A percentile compares a stretch with the other conserved stretches of the same genome.
Evolutionary conservation across 805 yeast genomes (phyloP).

Genomic region (Teunomyces kruisii): DNA sequence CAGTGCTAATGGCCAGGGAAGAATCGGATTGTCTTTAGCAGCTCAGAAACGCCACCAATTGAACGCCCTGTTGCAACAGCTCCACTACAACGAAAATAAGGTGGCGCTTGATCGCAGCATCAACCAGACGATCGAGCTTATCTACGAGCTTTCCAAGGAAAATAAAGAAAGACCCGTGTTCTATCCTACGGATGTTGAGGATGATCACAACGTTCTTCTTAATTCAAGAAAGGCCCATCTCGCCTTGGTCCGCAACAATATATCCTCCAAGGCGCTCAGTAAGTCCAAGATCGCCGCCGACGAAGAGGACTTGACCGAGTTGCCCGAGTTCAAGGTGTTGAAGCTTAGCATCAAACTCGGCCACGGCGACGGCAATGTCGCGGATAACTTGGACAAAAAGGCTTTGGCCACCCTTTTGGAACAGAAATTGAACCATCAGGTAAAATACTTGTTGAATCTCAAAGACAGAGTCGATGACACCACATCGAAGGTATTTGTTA

Average conservation of each 20-base stretch:
- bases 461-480: conserved; percentile 87
- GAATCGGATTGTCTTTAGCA: neutral
- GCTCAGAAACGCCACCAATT: conserved; percentile 12
- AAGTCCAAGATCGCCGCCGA: conserved; percentile 16
- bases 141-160: conserved; percentile 53
- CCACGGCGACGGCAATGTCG: conserved; percentile 40
- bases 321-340: conserved; percentile 56
- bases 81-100: conserved; percentile 74
- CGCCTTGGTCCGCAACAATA: conserved; percentile 48
- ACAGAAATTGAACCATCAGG: conserved; percentile 62
- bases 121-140: conserved; percentile 48
- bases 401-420: conserved; percentile 70
- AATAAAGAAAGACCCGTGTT: conserved; percentile 61
- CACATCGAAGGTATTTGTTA: conserved; percentile 88
- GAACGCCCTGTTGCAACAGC: conserved; percentile 64
- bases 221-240: conserved; percentile 52
- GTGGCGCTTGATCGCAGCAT: conserved; percentile 63
- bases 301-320: conserved; percentile 16
- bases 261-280: conserved; percentile 13
- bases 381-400: conserved; percentile 60
- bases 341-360: conserved; percentile 62
- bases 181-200: conserved; percentile 50
- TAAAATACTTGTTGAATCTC: conserved; percentile 67
- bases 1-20: neutral
- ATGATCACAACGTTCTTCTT: conserved; percentile 34